Conservation (phyloP, 106 monocot genomes). For the Dendrobium huoshanense region DNA sequence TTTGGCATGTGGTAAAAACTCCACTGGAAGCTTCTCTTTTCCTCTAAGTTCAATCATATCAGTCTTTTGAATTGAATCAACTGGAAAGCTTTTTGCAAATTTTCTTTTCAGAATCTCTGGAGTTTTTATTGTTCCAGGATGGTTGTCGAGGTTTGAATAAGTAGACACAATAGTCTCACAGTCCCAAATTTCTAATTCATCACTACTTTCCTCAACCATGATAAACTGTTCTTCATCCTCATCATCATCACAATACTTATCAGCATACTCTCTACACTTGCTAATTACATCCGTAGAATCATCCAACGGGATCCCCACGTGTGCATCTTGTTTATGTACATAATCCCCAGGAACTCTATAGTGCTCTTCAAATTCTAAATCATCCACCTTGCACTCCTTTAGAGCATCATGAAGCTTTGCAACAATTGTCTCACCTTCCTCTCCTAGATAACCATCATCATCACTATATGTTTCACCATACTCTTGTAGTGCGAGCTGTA, state of each 20-base stretch:
- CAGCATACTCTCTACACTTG: slow-evolving; percentile 78
- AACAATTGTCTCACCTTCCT: slow-evolving; percentile 41
- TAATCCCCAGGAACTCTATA: slow-evolving; percentile 62
- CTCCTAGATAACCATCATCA: slow-evolving; percentile 17
- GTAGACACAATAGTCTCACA: slow-evolving; percentile 94
- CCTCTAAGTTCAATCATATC: slow-evolving; percentile 70
- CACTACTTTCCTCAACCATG: slow-evolving; percentile 66
- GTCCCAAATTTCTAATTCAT: slow-evolving; percentile 89
- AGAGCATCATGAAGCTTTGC: slow-evolving; percentile 53
- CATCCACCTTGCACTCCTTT: slow-evolving; percentile 41
- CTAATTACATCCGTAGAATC: slow-evolving; percentile 48
- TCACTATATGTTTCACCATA: slow-evolving; percentile 49
- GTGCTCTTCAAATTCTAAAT: slow-evolving; percentile 31
- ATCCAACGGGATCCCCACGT: slow-evolving; percentile 7
- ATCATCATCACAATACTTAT: slow-evolving; percentile 58
- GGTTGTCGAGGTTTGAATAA: slow-evolving; percentile 88
- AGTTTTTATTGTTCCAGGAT: slow-evolving; percentile 82
- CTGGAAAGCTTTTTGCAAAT: slow-evolving; percentile 21
- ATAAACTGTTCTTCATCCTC: slow-evolving; percentile 40
- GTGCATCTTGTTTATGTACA: slow-evolving; percentile 17
- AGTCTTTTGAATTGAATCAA: slow-evolving; percentile 20
- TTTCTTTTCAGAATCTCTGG: slow-evolving; percentile 48
- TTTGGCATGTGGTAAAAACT: slow-evolving; percentile 57
- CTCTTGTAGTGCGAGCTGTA: slow-evolving; percentile 60
- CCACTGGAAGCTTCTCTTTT: slow-evolving; percentile 75